Evolutionary conservation across 2,329 filamentous ascomycete genomes (phyloP), one percentile per base, ranked within the genome.

Genomic region (Zymoseptoria ardabiliae): DNA sequence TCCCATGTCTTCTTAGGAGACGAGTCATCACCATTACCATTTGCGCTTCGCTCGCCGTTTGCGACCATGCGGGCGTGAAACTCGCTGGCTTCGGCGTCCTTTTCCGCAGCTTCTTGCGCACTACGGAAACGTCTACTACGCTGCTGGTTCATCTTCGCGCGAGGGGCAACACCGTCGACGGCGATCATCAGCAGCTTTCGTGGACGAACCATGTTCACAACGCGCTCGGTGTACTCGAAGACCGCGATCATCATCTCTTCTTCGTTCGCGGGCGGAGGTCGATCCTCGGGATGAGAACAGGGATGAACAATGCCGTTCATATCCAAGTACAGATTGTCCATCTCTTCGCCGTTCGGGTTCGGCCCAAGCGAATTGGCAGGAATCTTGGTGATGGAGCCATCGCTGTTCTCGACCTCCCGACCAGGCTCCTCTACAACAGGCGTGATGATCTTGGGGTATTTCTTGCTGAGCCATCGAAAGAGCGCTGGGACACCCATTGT

Each of bases 281-380:
- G 85, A 71, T 97, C 93, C 74, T 99, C 94, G 0, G 94, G 94
- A 77, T 99, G 94, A 53, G 93, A 96, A 78, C 94, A 99, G 30
- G 95, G 95, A 79, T 99, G 94, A 45, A 99, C 94, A 66, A 99
- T 99, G 73, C 94, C 95, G 75, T 99, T 99, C 93, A 99, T 97
- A 71, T 99, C 94, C 64, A 99, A 84, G 72, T 99, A 99, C 5
- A 99, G 81, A 71, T 99, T 99, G 77, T 99, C 93, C 71, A 96
- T 90, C 75, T 99, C 94, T 77, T 97, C 93, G 73, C 91, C 91
- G 76, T 99, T 99, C 2, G 95, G 95, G 71, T 99, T 99, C 5
- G 90, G 86, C 48, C 84, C 80, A 6, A 88, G 91, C 10, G 85
- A 86, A 72, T 99, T 91, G 62, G 97, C 85, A 2, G 94, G 94